Percentiles rank a stretch among this genome's conserved stretches.
Evolutionary conservation across 1,284 basidiomycete species (phyloP).

Genomic region (Coniferiporia sulphurascens): DNA sequence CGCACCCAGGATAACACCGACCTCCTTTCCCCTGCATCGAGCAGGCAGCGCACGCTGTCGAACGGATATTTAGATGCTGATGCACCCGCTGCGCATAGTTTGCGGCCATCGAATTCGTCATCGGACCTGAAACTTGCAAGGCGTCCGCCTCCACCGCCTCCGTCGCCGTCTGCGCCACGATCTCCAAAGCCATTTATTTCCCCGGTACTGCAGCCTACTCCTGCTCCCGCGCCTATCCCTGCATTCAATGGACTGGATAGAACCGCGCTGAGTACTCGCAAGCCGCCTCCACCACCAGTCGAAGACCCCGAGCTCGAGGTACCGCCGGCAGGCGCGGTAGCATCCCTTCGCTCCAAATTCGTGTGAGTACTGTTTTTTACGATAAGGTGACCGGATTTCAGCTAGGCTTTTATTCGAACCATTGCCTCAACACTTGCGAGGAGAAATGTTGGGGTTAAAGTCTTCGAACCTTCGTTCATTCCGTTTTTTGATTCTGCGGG

Average conservation of each 20-base stretch:
- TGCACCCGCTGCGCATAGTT: slow-evolving; percentile 23
- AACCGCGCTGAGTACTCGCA: slow-evolving; percentile 24
- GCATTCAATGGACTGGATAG: slow-evolving; percentile 29
- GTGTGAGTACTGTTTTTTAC: slow-evolving; percentile 38
- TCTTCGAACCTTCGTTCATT: not conserved
- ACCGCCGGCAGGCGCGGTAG: slow-evolving; percentile 28
- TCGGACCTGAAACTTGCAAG: slow-evolving; percentile 46
- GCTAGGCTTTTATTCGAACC: not conserved
- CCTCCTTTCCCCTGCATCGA: slow-evolving; percentile 25
- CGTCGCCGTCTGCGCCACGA: slow-evolving; percentile 40
- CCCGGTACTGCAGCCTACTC: slow-evolving; percentile 37
- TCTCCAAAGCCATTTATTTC: slow-evolving; percentile 32
- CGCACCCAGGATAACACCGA: slow-evolving; percentile 19
- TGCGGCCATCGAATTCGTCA: slow-evolving; percentile 45
- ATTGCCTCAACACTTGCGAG: not conserved
- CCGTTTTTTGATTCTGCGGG: slow-evolving; percentile 15
- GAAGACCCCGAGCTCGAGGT: not conserved
- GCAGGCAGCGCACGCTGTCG: slow-evolving; percentile 38
- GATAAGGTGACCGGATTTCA: not conserved
- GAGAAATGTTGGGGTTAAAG: not conserved
- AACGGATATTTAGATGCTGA: slow-evolving; percentile 26
- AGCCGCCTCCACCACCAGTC: slow-evolving; percentile 28
- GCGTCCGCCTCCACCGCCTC: slow-evolving; percentile 56
- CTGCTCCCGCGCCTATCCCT: slow-evolving; percentile 38
- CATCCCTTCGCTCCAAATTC: slow-evolving; percentile 44